Percentiles rank a stretch among this genome's conserved stretches.
Conservation (phyloP, 2,329 filamentous ascomycete genomes). For the Penicillium sp. region DNA sequence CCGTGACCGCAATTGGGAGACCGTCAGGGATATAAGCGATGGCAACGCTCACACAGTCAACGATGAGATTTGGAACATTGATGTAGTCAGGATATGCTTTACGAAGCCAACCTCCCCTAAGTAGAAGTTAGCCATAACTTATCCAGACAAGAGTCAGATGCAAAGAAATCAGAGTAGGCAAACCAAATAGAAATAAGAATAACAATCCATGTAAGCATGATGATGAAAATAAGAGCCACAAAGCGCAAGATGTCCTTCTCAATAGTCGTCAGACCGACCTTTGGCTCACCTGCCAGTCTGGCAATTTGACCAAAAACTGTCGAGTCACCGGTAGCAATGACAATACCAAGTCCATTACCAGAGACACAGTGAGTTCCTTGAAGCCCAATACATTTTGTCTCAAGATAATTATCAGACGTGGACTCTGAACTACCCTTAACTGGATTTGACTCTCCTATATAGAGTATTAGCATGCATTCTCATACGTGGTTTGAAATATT, state of each 20-base stretch:
- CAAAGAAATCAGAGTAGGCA: neutral
- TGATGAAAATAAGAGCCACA: conserved; percentile 68
- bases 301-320: conserved; percentile 78
- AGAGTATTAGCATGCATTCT: conserved; percentile 50
- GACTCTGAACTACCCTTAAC: conserved; percentile 52
- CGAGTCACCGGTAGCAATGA: conserved; percentile 69
- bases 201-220: conserved; percentile 55
- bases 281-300: conserved; percentile 67
- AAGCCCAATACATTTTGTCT: conserved; percentile 64
- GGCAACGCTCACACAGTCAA: conserved; percentile 69
- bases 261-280: conserved; percentile 65
- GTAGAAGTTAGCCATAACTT: neutral
- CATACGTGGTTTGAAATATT: conserved; percentile 73
- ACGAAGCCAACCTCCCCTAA: conserved; percentile 68
- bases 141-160: too few relatives aligned
- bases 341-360: conserved; percentile 65
- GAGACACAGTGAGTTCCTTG: conserved; percentile 76
- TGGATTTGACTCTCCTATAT: conserved; percentile 60
- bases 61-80: conserved; percentile 68
- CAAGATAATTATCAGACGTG: conserved; percentile 51
- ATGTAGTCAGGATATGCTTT: conserved; percentile 69
- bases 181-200: conserved; percentile 67
- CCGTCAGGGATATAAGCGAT: conserved; percentile 77
- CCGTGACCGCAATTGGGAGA: conserved; percentile 67
- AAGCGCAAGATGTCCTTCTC: conserved; percentile 73